phyloP scores from a whole-genome alignment of 208 protist genomes.

The Crithidia fasciculata region DNA sequence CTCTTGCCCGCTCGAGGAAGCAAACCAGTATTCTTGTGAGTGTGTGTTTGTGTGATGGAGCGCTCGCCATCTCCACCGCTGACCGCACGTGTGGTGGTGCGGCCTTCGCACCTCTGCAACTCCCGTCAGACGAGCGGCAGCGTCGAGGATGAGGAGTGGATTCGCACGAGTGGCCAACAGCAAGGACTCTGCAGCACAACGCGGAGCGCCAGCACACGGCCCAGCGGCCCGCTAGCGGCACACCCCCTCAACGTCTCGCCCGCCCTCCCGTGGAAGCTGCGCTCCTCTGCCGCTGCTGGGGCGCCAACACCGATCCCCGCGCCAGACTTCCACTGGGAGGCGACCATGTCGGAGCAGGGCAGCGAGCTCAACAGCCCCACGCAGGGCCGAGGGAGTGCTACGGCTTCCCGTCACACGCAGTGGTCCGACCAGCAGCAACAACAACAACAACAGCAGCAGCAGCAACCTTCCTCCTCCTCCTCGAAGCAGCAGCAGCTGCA shows the following conservation, averaged over 20 bases:
- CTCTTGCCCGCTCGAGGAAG: no score
- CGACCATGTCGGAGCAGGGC: not conserved
- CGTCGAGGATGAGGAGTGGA: not conserved
- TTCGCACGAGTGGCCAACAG: no score
- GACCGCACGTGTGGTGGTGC: constrained; percentile 2
- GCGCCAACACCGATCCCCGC: constrained; percentile 3
- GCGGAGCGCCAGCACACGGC: not conserved
- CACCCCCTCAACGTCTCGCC: constrained; percentile 13
- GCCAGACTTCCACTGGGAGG: constrained; percentile 7
- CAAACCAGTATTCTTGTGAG: no score
- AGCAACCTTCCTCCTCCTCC: not conserved
- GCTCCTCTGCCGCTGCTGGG: constrained; percentile 5
- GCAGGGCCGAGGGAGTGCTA: not conserved
- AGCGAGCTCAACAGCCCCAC: not conserved
- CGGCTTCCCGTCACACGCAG: no score
- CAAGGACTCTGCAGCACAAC: not conserved
- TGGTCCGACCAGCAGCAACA: not conserved
- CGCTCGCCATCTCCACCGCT: constrained; percentile 28
- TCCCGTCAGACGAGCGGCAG: not conserved
- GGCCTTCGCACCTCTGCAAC: constrained; percentile 1
- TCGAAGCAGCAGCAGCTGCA: not conserved
- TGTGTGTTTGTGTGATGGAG: constrained; percentile 13
- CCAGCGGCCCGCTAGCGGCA: constrained; percentile 2
- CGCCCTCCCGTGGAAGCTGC: constrained; percentile 2
- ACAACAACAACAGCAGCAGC: not conserved